These are phyloP conservation scores for Serendipita indica DNA, from an alignment of 768 basidiomycete species.

Conservation along the genomic window DNA sequence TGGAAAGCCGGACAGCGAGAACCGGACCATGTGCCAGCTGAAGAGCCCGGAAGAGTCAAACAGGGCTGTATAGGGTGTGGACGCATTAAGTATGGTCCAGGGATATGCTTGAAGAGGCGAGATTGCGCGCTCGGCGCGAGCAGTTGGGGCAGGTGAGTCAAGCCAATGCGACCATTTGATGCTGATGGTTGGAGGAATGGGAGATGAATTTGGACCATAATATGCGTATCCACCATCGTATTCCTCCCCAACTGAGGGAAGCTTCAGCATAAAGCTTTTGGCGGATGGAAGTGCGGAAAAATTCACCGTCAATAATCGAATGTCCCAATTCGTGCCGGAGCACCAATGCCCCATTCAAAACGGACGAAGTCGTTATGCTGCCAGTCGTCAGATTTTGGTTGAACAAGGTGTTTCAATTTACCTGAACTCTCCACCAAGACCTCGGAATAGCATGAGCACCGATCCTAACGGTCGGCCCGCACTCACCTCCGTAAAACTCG, in stretches of 20 bases:
- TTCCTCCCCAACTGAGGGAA: slow-evolving; percentile 58
- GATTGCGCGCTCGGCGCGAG: slow-evolving; percentile 45
- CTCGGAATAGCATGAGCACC: slow-evolving; percentile 30
- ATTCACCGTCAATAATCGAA: slow-evolving; percentile 38
- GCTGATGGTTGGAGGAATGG: slow-evolving; percentile 23
- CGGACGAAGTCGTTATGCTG: slow-evolving; percentile 63
- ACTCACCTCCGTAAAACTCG: slow-evolving; percentile 59
- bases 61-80: slow-evolving; percentile 39
- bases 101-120: slow-evolving; percentile 67
- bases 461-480: neutral
- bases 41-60: slow-evolving; percentile 55
- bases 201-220: slow-evolving; percentile 41
- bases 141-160: slow-evolving; percentile 6
- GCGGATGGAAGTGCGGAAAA: neutral
- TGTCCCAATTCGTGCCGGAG: slow-evolving; percentile 67
- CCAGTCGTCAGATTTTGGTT: neutral
- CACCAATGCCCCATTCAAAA: slow-evolving; percentile 57
- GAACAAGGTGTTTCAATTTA: slow-evolving; percentile 29
- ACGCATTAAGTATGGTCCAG: slow-evolving; percentile 55
- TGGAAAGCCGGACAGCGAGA: slow-evolving; percentile 62
- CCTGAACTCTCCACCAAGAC: slow-evolving; percentile 68
- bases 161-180: slow-evolving; percentile 62
- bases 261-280: neutral
- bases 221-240: slow-evolving; percentile 69
- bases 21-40: slow-evolving; percentile 43